Evolutionary conservation across 2,329 filamentous ascomycete genomes (phyloP), one percentile per base, ranked within the genome.

Genomic region (Aspergillus tamarii): DNA sequence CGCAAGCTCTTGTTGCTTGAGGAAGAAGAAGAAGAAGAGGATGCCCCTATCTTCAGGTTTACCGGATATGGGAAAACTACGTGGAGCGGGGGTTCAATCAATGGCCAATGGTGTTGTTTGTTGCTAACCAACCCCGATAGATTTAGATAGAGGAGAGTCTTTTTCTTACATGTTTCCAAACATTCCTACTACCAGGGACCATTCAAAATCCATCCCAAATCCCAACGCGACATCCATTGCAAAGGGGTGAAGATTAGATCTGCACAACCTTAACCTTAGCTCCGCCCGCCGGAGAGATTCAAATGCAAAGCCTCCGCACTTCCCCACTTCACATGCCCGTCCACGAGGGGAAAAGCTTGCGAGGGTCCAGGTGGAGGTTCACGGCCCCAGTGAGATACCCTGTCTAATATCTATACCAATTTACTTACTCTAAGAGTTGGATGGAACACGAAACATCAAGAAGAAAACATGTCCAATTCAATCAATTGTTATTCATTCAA

Each of bases 281-380:
- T 23, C 19, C 16, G 19, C 19, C 19, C 39, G 8, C 19, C 39
- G 39, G 16, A 19, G 16, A n/a, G 39, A 41, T 41, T 41, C 39
- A 41, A 41, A 19, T 61, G 26, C 26, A 63, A 36, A 60, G 32
- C 54, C 36, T 63, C 64, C 64, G 64, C 28, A 41, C 34, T 50
- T 41, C 60, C 43, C 60, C 61, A 60, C 57, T 53, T 54, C 58
- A 54, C 52, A 11, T 54, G 52, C 6, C 46, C 26, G 52, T 3
- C 46, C 26, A 5, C 8, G 23, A 28, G 16, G 26, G 46, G 52
- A 21, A 36, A 54, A 23, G 30, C 52, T 54, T 54, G 52, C 30
- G 52, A 54, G 52, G 14, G 34, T 36, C 34, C 34, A 36, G 14
- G 34, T 36, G 34, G 34, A 36, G 34, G 34, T 16, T 36, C 34